Percentiles rank a stretch among this genome's conserved stretches.
Evolutionary conservation across 352 stramenopile genomes (phyloP).

Genomic region (Phytophthora vignae): DNA sequence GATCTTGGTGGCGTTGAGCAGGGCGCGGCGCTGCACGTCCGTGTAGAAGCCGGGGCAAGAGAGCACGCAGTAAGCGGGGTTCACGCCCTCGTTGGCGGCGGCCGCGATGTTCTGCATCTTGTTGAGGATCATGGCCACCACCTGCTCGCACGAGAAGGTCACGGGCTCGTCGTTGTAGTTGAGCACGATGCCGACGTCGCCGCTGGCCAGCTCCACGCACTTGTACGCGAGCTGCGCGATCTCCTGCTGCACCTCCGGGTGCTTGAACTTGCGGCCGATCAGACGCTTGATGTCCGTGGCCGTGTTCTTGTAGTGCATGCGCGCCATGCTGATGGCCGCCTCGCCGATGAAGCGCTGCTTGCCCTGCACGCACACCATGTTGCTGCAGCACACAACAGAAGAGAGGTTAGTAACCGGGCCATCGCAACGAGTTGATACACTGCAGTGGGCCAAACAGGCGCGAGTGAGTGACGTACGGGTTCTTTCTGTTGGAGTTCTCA

Average conservation of each 20-base stretch:
- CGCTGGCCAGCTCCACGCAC: conserved; percentile 87
- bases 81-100: conserved; percentile 90
- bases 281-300: conserved; percentile 97
- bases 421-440: too few relatives aligned
- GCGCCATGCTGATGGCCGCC: conserved; percentile 89
- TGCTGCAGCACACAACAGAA: conserved; percentile 35
- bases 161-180: conserved; percentile 92
- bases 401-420: too few relatives aligned
- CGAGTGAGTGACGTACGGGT: conserved; percentile 75
- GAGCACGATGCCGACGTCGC: conserved; percentile 92
- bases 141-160: conserved; percentile 95
- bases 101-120: conserved; percentile 97
- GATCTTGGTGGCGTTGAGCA: conserved; percentile 95
- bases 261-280: conserved; percentile 96
- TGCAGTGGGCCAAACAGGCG: background rate
- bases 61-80: conserved; percentile 93
- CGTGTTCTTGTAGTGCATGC: conserved; percentile 99
- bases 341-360: conserved; percentile 96
- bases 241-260: conserved; percentile 96
- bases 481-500: conserved; percentile 99
- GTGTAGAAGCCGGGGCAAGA: conserved; percentile 98
- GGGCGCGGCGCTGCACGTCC: conserved; percentile 95
- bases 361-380: conserved; percentile 88
- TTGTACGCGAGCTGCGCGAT: conserved; percentile 94
- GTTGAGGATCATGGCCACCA: conserved; percentile 98